phyloP scores from a whole-genome alignment of 306 rosid genomes.

The Rubus parviflorus region DNA sequence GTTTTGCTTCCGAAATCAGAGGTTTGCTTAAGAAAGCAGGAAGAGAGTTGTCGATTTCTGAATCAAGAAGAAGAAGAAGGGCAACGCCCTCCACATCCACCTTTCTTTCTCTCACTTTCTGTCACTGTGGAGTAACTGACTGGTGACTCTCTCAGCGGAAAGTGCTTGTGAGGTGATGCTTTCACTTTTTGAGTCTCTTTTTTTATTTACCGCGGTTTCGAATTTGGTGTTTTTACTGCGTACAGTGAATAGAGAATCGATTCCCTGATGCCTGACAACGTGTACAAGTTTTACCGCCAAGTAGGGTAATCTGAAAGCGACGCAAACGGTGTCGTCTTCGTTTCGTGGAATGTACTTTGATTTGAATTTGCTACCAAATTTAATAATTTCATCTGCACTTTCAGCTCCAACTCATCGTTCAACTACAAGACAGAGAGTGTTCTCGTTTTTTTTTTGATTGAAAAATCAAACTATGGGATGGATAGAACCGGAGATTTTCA shows the following conservation, averaged over 20 bases:
- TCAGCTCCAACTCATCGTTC: not conserved
- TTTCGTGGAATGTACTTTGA: not conserved
- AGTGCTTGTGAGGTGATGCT: not conserved
- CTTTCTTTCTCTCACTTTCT: not conserved
- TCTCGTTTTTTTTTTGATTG: not conserved
- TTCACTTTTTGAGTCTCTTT: not conserved
- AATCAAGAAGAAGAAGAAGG: not conserved
- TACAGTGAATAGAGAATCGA: not conserved
- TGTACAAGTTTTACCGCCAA: not conserved
- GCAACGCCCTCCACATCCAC: slow-evolving; percentile 5
- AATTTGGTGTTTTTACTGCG: not conserved
- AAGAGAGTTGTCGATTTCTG: not conserved
- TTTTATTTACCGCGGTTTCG: not conserved
- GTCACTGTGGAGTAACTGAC: not conserved
- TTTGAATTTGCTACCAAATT: not conserved
- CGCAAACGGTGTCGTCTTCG: not conserved
- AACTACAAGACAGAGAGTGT: not conserved
- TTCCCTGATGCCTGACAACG: not conserved
- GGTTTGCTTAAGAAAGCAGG: not conserved
- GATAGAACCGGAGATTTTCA: not conserved
- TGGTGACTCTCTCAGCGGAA: not conserved
- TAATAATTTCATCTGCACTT: not conserved
- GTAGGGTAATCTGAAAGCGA: not conserved
- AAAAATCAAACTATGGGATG: too few relatives aligned
- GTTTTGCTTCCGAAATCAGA: not conserved